Conservation (phyloP, 495 filamentous ascomycete species). For the Tuber brumale region DNA sequence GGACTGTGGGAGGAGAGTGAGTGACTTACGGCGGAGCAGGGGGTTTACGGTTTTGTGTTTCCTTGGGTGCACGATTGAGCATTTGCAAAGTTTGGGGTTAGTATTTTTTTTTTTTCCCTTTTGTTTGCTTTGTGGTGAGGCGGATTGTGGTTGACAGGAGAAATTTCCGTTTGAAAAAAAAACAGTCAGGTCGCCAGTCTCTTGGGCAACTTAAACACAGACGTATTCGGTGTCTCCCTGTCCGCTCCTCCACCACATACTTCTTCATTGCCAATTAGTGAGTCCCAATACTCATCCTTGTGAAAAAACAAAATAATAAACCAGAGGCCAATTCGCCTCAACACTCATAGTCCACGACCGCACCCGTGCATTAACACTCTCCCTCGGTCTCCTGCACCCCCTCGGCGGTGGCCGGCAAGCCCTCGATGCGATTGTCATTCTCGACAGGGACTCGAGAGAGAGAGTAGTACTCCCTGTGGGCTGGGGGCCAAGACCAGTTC, state of each 20-base stretch:
- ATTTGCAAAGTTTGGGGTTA: constrained; percentile 30
- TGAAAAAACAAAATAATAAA: background rate
- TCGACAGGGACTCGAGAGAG: constrained; percentile 41
- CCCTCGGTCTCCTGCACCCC: constrained; percentile 45
- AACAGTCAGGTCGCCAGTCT: constrained; percentile 31
- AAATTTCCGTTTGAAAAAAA: background rate
- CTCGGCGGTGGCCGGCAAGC: constrained; percentile 45
- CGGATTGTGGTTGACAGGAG: constrained; percentile 12
- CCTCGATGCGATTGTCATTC: constrained; percentile 46
- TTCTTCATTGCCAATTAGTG: constrained; percentile 31
- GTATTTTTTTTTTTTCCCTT: background rate
- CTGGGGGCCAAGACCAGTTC: constrained; percentile 43
- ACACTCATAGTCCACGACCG: constrained; percentile 28
- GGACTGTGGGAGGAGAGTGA: constrained; percentile 24
- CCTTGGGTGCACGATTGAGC: constrained; percentile 36
- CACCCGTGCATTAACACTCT: constrained; percentile 31
- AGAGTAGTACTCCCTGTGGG: constrained; percentile 46
- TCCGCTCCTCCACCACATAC: constrained; percentile 24
- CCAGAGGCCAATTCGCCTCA: background rate
- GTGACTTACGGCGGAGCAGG: constrained; percentile 25
- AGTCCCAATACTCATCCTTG: background rate
- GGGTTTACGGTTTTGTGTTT: constrained; percentile 39
- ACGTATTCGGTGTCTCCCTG: constrained; percentile 32
- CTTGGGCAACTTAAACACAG: constrained; percentile 26
- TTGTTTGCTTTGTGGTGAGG: constrained; percentile 3